These are phyloP conservation scores for Exophiala dermatitidis DNA, from an alignment of 2,329 filamentous ascomycete species.

Conservation along the genomic window DNA sequence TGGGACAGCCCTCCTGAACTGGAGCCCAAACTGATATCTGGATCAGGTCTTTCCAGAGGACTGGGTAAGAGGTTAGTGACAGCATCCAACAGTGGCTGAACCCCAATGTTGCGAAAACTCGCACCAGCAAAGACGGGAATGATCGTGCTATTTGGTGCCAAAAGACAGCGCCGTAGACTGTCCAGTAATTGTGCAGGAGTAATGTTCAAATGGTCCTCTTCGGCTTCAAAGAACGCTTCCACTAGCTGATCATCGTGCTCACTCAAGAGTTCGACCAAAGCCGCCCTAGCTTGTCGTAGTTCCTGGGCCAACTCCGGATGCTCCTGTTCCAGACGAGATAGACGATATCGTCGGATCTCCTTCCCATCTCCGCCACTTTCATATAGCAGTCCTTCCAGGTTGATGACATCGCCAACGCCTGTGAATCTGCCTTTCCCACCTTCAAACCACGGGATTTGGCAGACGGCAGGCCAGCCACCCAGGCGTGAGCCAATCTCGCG, in stretches of 20 bases:
- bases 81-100: constrained; percentile 83
- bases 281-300: constrained; percentile 65
- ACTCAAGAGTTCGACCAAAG: constrained; percentile 74
- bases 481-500: constrained; percentile 76
- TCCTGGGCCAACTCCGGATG: constrained; percentile 54
- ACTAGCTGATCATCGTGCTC: constrained; percentile 84
- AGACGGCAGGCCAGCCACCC: constrained; percentile 78
- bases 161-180: constrained; percentile 66
- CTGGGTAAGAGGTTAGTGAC: constrained; percentile 81
- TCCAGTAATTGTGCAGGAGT: constrained; percentile 59
- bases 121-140: constrained; percentile 87
- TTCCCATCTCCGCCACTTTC: constrained; percentile 59
- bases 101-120: constrained; percentile 88
- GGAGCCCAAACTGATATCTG: constrained; percentile 63
- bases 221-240: constrained; percentile 71
- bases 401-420: constrained; percentile 77
- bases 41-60: constrained; percentile 70
- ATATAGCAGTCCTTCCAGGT: constrained; percentile 69
- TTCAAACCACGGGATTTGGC: constrained; percentile 92
- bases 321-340: constrained; percentile 47
- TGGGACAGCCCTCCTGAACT: constrained; percentile 49
- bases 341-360: constrained; percentile 48
- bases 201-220: constrained; percentile 65
- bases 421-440: constrained; percentile 63
- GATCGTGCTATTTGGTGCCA: constrained; percentile 60